These are phyloP conservation scores for Fusarium protoensiforme DNA, from an alignment of 2,329 filamentous ascomycete species.

Conservation along the genomic window DNA sequence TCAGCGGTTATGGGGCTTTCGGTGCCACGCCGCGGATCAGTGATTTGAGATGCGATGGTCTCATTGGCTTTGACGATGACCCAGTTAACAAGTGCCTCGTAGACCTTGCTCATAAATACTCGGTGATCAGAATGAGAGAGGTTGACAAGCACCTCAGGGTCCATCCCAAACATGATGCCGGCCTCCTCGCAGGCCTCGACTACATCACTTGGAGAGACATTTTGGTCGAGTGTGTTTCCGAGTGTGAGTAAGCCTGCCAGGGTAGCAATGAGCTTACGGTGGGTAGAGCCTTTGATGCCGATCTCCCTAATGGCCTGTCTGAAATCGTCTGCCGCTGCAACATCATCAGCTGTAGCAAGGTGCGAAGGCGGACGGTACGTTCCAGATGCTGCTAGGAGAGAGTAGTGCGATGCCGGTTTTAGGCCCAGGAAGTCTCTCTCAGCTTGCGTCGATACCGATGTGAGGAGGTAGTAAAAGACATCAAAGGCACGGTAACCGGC, in stretches of 20 bases:
- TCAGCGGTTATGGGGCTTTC: conserved; percentile 65
- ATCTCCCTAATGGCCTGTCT: conserved; percentile 87
- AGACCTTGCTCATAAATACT: conserved; percentile 84
- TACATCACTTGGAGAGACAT: conserved; percentile 83
- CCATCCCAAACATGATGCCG: conserved; percentile 85
- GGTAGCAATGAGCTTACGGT: conserved; percentile 85
- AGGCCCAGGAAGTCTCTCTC: conserved; percentile 91
- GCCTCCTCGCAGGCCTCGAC: conserved; percentile 93
- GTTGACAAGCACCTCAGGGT: conserved; percentile 81
- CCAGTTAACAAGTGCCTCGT: conserved; percentile 96
- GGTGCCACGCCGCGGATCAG: conserved; percentile 68
- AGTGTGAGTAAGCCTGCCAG: conserved; percentile 90
- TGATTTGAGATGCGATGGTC: conserved; percentile 79
- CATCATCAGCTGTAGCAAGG: conserved; percentile 91
- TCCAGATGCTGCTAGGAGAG: conserved; percentile 81
- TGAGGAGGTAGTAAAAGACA: conserved; percentile 96
- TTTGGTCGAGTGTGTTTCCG: conserved; percentile 88
- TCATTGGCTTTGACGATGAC: conserved; percentile 90
- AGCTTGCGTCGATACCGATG: conserved; percentile 85
- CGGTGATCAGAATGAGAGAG: conserved; percentile 88
- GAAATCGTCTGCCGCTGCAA: conserved; percentile 93
- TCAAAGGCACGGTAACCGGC: conserved; percentile 92
- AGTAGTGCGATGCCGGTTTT: conserved; percentile 80
- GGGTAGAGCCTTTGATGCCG: conserved; percentile 87
- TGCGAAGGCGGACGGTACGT: conserved; percentile 90